Evolutionary conservation across 2,329 filamentous ascomycete species (phyloP), one percentile per base, ranked within the genome.

Genomic region (Tolypocladium ophioglossoides): DNA sequence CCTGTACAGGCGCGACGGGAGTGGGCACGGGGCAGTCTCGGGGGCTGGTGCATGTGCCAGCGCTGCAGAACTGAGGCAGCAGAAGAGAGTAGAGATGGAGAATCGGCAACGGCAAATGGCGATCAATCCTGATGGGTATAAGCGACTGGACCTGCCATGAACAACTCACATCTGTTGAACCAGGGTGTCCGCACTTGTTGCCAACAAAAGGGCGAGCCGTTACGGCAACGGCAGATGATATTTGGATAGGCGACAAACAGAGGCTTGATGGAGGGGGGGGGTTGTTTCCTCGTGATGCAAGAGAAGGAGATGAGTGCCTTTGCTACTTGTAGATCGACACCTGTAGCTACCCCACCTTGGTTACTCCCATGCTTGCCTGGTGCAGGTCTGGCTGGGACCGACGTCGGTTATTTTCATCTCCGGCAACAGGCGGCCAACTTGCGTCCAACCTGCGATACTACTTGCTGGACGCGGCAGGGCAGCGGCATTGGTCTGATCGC

Each of bases 1-100:
- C 78, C 82, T 0, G 91, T 96, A 2, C 80, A 85, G 60, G 82
- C 94, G 66, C 80, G 94, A 55, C 82, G 94, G 57, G 91, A 95
- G 64, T 96, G 92, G 91, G 89, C 91, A 5, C 76, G 78, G 49
- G 94, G 92, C 6, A 91, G 90, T 56, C 74, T 99, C 52, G 94
- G 94, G 0, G 94, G 94, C 0, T 84, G 83, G 70, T 99, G 94
- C 72, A 85, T 89, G 78, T 99, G 94, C 72, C 74, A 80, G 56
- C 80, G 94, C 59, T 99, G 94, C 70, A 73, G 85, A 27, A 84
- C 80, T 65, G 92, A 96, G 69, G 82, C 78, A 2, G 71, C 69
- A 9, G 60, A 44, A 14, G 14, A n/a, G 39, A 14, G 20, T 2
- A 10, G 30, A 12, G 18, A 44, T 6, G 18, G 39, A 7, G n/a